Evolutionary conservation across 2,329 filamentous ascomycete species (phyloP), one percentile per base, ranked within the genome.

Genomic region (Diplodia corticola): DNA sequence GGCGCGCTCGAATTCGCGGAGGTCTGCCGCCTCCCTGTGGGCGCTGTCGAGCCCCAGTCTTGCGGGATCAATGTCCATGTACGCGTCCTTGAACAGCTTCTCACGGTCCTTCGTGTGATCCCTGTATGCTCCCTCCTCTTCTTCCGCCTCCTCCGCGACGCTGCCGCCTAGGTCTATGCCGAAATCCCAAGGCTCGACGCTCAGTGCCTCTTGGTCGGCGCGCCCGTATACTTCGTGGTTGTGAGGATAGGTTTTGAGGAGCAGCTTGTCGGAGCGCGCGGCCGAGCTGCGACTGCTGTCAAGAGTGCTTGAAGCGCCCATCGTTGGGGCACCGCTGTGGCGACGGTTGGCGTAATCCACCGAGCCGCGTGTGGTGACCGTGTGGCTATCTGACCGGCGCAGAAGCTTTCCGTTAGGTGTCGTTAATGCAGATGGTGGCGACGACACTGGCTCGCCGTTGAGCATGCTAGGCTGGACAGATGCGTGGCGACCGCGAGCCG

Each of bases 171-270:
- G 12, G 17, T 61, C 57, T 3, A 61, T 61, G 4, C 60, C 63
- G 5, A 65, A 59, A 28, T 67, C 66, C 44, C 33, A 64, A 6
- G 53, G 30, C n/a, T 67, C 66, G 44, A 48, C n/a, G 17, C n/a
- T 46, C 28, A 67, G 26, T 13, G 66, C 66, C 22, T 67, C 66
- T 37, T 61, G 63, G 12, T 67, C 66, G 26, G 61, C 61, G 24
- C 63, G 53, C 4, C 66, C 66, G 50, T 67, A 67, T 1, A 65
- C 30, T 17, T 67, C 53, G 24, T 61, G 61, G n/a, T 67, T 46
- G n/a, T 50, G 44, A 2, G 57, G 57, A 15, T 49, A 63, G 6
- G 26, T 46, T n/a, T 64, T 64, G 26, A 64, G 50, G 17, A 48
- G 63, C 24, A 55, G 15, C 17, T 64, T 64, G 4, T 64, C 63